A percentile compares a stretch with the other conserved stretches of the same genome.
Conservation (phyloP, 352 stramenopile genomes). For the Phytophthora brassicae region DNA sequence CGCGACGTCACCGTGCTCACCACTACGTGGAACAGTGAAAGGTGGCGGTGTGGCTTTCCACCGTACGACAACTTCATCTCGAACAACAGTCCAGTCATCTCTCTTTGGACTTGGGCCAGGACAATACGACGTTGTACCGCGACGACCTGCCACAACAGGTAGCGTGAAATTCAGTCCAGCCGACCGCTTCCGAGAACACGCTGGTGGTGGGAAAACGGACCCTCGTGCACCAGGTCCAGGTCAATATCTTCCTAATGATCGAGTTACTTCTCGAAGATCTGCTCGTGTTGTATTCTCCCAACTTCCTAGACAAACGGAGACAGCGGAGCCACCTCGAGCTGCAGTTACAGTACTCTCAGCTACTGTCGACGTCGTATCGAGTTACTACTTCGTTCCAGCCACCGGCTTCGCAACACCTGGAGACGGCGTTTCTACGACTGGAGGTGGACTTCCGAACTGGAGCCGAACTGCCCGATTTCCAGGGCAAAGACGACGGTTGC, state of each 20-base stretch:
- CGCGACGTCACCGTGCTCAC: constrained; percentile 8
- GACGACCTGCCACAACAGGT: constrained; percentile 24
- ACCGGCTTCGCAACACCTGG: constrained; percentile 37
- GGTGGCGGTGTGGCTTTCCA: constrained; percentile 54
- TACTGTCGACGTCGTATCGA: constrained; percentile 55
- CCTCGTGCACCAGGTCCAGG: constrained; percentile 39
- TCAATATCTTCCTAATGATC: constrained; percentile 51
- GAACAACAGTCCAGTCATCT: constrained; percentile 21
- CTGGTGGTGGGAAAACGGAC: constrained; percentile 30
- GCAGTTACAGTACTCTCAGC: constrained; percentile 17
- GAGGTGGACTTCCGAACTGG: constrained; percentile 45
- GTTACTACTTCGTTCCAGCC: constrained; percentile 56
- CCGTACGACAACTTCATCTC: constrained; percentile 30
- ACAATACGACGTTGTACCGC: constrained; percentile 49
- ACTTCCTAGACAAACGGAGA: constrained; percentile 41
- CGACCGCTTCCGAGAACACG: constrained; percentile 57
- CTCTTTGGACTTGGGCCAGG: constrained; percentile 59
- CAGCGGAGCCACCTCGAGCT: constrained; percentile 23
- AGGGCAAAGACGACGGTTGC: constrained; percentile 11
- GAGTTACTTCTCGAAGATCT: constrained; percentile 29
- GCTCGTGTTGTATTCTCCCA: constrained; percentile 56
- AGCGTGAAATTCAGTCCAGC: constrained; percentile 62
- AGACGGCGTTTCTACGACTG: constrained; percentile 10
- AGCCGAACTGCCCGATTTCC: constrained; percentile 44
- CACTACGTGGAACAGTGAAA: constrained; percentile 14